phyloP scores from a whole-genome alignment of 2,329 filamentous ascomycete species.

The Falciphora oryzae region DNA sequence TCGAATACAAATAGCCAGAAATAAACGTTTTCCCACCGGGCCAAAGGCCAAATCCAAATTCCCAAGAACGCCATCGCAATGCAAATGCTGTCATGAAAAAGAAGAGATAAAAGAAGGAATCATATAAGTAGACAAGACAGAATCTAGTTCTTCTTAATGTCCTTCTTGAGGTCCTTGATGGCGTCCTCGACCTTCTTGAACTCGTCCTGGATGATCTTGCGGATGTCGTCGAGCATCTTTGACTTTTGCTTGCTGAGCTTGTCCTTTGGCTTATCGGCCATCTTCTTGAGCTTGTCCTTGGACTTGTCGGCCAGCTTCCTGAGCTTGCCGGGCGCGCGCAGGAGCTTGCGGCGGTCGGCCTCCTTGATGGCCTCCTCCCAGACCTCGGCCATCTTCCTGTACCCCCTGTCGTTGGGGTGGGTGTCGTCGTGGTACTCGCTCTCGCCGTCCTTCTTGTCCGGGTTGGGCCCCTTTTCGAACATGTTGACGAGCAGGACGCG shows the following conservation, averaged over 20 bases:
- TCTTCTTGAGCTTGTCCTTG: slow-evolving; percentile 6
- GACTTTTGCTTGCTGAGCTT: slow-evolving; percentile 4
- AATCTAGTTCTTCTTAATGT: slow-evolving; percentile 8
- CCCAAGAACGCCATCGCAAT: slow-evolving; percentile 5
- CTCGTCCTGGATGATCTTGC: slow-evolving; percentile 7
- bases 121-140: neutral
- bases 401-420: slow-evolving; percentile 13
- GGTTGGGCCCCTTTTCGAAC: slow-evolving; percentile 12
- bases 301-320: neutral
- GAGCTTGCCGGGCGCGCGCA: neutral
- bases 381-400: slow-evolving; percentile 14
- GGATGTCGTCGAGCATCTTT: slow-evolving; percentile 5
- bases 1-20: neutral
- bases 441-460: slow-evolving; percentile 12
- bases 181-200: slow-evolving; percentile 8
- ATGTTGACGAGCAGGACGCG: slow-evolving; percentile 18
- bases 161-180: slow-evolving; percentile 9
- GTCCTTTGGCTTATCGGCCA: slow-evolving; percentile 4
- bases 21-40: neutral
- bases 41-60: neutral
- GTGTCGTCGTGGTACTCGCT: slow-evolving; percentile 11
- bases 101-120: neutral
- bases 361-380: slow-evolving; percentile 15
- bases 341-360: slow-evolving; percentile 10
- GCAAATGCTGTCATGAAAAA: neutral